Evolutionary conservation across 2,329 filamentous ascomycete species (phyloP).

Genomic region (Phoma sp.): DNA sequence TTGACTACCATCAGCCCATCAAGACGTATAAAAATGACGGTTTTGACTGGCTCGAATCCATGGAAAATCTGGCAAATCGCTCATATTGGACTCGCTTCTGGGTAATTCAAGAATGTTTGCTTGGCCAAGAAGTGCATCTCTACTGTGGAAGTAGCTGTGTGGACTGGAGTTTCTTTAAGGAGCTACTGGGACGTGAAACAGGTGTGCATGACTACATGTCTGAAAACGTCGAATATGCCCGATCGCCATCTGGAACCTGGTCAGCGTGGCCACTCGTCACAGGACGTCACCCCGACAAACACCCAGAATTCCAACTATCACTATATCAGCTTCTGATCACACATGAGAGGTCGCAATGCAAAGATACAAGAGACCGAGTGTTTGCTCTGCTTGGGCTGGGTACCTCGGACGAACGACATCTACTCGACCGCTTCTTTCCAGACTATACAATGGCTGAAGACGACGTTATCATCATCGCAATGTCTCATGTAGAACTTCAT

Average conservation of each 20-base stretch:
- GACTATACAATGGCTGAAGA: slow-evolving; percentile 13
- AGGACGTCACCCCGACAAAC: slow-evolving; percentile 8
- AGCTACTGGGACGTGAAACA: neutral
- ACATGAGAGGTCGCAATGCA: slow-evolving; percentile 18
- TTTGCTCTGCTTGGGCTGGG: slow-evolving; percentile 27
- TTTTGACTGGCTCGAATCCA: neutral
- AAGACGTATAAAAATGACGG: neutral
- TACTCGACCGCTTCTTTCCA: slow-evolving; percentile 11
- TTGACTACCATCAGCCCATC: neutral
- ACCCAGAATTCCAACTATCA: slow-evolving; percentile 13
- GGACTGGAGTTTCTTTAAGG: neutral
- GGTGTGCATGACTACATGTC: neutral
- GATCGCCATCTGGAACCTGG: neutral
- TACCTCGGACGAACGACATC: slow-evolving; percentile 2
- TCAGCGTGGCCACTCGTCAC: slow-evolving; percentile 1
- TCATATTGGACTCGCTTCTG: slow-evolving; percentile 12
- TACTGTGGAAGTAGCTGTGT: neutral
- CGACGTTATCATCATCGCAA: slow-evolving; percentile 13
- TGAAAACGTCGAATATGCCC: neutral
- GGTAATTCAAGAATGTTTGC: slow-evolving; percentile 12
- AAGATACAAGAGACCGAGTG: slow-evolving; percentile 24
- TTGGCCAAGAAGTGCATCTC: neutral
- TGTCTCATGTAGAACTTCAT: slow-evolving; percentile 2
- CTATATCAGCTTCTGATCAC: slow-evolving; percentile 22
- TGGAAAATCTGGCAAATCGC: slow-evolving; percentile 10